phyloP scores from a whole-genome alignment of 179 eudicot species.

The Silene coronaria region DNA sequence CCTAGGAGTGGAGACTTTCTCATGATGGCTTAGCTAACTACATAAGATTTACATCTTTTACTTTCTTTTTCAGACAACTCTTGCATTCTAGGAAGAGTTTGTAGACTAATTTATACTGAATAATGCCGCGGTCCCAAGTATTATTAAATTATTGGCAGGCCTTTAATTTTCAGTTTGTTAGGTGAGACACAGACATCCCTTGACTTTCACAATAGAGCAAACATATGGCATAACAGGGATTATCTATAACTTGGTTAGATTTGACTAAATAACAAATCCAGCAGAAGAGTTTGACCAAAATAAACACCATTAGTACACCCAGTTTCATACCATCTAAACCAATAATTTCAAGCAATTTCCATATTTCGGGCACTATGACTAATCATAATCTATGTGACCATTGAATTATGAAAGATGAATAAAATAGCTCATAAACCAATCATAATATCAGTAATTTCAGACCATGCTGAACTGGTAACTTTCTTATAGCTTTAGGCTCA shows the following conservation, averaged over 20 bases:
- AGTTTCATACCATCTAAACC: neutral
- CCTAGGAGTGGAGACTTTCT: too few species aligned
- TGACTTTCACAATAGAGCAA: neutral
- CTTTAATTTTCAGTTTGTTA: conserved; percentile 12
- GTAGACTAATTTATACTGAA: neutral
- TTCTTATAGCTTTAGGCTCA: neutral
- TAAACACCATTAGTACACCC: neutral
- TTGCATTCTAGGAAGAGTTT: neutral
- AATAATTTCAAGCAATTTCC: neutral
- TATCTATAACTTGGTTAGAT: neutral
- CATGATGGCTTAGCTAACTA: neutral
- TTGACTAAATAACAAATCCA: neutral
- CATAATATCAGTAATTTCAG: neutral
- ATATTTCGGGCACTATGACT: neutral
- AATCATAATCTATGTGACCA: conserved; percentile 1
- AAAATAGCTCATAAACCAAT: neutral
- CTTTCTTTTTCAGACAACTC: neutral
- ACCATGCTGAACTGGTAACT: neutral
- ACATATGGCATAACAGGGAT: neutral
- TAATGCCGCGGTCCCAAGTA: neutral
- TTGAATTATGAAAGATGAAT: conserved; percentile 12
- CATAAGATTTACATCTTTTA: neutral
- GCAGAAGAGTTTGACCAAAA: neutral
- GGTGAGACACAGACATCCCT: neutral
- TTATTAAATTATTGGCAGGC: neutral